A percentile compares a stretch with the other conserved stretches of the same genome.
Evolutionary conservation across 352 stramenopile genomes (phyloP).

Genomic region (Phytophthora litchii): DNA sequence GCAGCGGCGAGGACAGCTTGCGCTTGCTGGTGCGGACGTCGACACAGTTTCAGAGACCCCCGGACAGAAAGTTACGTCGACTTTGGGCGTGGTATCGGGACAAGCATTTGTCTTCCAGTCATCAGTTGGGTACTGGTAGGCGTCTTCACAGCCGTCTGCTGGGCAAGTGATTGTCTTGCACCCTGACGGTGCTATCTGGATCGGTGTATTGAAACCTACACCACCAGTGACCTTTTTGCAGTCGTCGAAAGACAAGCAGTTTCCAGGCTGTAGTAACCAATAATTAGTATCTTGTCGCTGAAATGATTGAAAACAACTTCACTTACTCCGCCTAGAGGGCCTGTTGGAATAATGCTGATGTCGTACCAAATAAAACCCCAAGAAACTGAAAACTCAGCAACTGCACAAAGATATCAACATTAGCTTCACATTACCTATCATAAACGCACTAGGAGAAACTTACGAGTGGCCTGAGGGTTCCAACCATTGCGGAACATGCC

Average conservation of each 20-base stretch:
- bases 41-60: slow-evolving; percentile 4
- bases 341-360: slow-evolving; percentile 69
- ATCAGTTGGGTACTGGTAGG: slow-evolving; percentile 50
- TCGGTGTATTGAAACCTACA: slow-evolving; percentile 53
- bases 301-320: background rate
- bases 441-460: background rate
- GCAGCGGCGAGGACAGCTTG: slow-evolving; percentile 28
- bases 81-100: slow-evolving; percentile 35
- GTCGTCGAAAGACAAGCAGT: slow-evolving; percentile 41
- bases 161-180: background rate
- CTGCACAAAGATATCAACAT: slow-evolving; percentile 17
- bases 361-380: slow-evolving; percentile 62
- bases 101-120: slow-evolving; percentile 10
- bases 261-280: slow-evolving; percentile 28
- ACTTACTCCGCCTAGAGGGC: slow-evolving; percentile 34
- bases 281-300: slow-evolving; percentile 4
- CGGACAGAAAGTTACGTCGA: slow-evolving; percentile 50
- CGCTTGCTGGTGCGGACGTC: slow-evolving; percentile 31
- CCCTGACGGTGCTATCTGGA: slow-evolving; percentile 48
- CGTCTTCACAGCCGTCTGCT: slow-evolving; percentile 41
- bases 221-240: slow-evolving; percentile 49
- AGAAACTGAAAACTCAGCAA: slow-evolving; percentile 55
- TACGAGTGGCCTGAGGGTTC: slow-evolving; percentile 57
- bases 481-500: slow-evolving; percentile 68
- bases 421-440: slow-evolving; percentile 1